Evolutionary conservation across 208 protist genomes (phyloP), one percentile per base, ranked within the genome.

Genomic region (Phytomonas sp.): DNA sequence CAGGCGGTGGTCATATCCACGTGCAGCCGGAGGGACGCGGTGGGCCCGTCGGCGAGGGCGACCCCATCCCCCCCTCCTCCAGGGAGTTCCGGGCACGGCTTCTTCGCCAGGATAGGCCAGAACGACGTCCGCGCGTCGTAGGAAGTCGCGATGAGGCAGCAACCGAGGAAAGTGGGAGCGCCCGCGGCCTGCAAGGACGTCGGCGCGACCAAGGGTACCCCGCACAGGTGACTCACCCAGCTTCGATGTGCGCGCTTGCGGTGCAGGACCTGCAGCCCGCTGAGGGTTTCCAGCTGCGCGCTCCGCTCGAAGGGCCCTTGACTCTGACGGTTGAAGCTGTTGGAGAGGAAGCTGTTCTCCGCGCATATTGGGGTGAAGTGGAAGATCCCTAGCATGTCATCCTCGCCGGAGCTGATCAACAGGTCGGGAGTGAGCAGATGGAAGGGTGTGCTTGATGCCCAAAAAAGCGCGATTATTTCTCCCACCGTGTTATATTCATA

Each of bases 331-430:
- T 61, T 60, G 59, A 62, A 67, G 67, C 62, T 63, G 29, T 29
- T 28, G 0, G 46, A 60, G 37, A 34, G 59, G 28, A 59, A 69
- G 53, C 26, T 67, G 13, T n/a, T n/a, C n/a, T n/a, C n/a, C n/a
- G n/a, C n/a, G n/a, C n/a, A n/a, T n/a, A n/a, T n/a, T n/a, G n/a
- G n/a, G 36, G 36, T 9, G 37, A 92, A 68, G 61, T 85, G 85
- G 63, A 92, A 95, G 62, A 80, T 72, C 15, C 83, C 88, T 53
- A 95, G 80, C 6, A 79, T 83, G 77, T 95, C 89, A 71, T 95
- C 89, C 66, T 93, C 86, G 37, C 78, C 87, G 3, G 89, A 80
- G 37, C 81, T 81, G 56, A 93, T 60, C 31, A 95, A 74, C 8
- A 95, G 62, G 64, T 95, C 83, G 0, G 87, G 89, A 31, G 72